Percentiles rank a stretch among this genome's conserved stretches.
phyloP scores from a whole-genome alignment of 371 early-diverging fungal species.

The Syncephalastrum contaminatum region DNA sequence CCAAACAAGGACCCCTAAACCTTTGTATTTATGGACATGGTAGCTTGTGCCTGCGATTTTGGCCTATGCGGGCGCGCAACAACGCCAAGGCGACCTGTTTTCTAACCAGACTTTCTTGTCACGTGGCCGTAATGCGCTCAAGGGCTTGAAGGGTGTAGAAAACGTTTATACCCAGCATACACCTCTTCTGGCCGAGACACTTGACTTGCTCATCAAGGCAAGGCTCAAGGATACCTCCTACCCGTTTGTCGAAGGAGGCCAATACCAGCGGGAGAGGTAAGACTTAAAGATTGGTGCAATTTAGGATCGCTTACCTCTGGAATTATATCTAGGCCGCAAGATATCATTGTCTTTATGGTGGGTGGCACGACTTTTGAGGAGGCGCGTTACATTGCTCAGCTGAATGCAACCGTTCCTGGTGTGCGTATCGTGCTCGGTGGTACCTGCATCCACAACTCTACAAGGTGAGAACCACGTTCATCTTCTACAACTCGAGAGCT shows the following conservation, averaged over 20 bases:
- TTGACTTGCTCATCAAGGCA: conserved; percentile 81
- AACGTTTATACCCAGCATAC: conserved; percentile 97
- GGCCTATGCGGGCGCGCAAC: conserved; percentile 75
- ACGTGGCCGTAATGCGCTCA: conserved; percentile 78
- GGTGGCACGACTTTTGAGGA: conserved; percentile 95
- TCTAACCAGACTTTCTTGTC: conserved; percentile 82
- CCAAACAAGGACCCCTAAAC: not conserved
- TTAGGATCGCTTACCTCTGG: not conserved
- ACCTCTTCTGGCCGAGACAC: conserved; percentile 76
- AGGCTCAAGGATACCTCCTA: conserved; percentile 74
- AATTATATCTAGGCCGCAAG: conserved; percentile 71
- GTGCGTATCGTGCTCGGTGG: conserved; percentile 88
- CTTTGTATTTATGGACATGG: not conserved
- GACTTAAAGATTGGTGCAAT: not conserved
- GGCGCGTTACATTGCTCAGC: conserved; percentile 75
- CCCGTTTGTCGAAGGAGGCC: conserved; percentile 70
- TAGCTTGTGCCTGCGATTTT: conserved; percentile 73
- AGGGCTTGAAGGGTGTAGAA: conserved; percentile 94
- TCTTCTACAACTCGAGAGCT: not conserved
- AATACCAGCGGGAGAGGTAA: conserved; percentile 57
- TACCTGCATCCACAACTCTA: conserved; percentile 81
- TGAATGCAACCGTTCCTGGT: conserved; percentile 76
- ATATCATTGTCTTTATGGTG: conserved; percentile 90
- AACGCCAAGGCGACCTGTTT: conserved; percentile 89
- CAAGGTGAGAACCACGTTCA: conserved; percentile 31